These are phyloP conservation scores for Beverwykella pulmonaria DNA, from an alignment of 495 filamentous ascomycete genomes.

Conservation along the genomic window DNA sequence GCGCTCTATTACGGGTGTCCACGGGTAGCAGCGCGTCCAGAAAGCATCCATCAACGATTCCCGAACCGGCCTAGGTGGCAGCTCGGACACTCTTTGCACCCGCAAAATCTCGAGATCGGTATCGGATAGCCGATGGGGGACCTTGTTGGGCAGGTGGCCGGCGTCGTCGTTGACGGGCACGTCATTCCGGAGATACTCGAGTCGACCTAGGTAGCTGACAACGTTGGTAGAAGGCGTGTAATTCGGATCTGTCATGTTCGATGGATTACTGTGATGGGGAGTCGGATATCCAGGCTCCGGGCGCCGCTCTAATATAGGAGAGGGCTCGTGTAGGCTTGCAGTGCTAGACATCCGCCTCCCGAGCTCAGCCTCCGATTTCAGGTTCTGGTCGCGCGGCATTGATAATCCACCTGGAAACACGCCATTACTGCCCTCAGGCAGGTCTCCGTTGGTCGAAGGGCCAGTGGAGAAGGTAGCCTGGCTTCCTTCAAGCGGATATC, in stretches of 20 bases:
- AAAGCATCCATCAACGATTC: slow-evolving; percentile 35
- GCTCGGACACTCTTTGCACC: slow-evolving; percentile 31
- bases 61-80: slow-evolving; percentile 31
- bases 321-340: slow-evolving; percentile 12
- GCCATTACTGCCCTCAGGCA: neutral
- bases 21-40: slow-evolving; percentile 36
- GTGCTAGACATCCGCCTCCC: slow-evolving; percentile 11
- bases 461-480: neutral
- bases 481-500: neutral
- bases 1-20: slow-evolving; percentile 35
- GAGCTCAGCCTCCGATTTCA: slow-evolving; percentile 17
- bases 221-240: slow-evolving; percentile 1
- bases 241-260: slow-evolving; percentile 7
- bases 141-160: slow-evolving; percentile 17
- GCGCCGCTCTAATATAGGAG: slow-evolving; percentile 13
- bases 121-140: slow-evolving; percentile 31
- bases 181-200: slow-evolving; percentile 34
- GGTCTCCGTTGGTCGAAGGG: neutral
- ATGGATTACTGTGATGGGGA: slow-evolving; percentile 12
- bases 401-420: slow-evolving; percentile 3
- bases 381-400: slow-evolving; percentile 1
- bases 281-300: slow-evolving; percentile 21
- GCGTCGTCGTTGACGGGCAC: slow-evolving; percentile 37
- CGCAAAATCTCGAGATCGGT: slow-evolving; percentile 34
- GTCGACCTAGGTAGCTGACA: slow-evolving; percentile 34